Base-by-base conservation (phyloP, 306 rosid genomes). In the Vigna nakashimae region DNA sequence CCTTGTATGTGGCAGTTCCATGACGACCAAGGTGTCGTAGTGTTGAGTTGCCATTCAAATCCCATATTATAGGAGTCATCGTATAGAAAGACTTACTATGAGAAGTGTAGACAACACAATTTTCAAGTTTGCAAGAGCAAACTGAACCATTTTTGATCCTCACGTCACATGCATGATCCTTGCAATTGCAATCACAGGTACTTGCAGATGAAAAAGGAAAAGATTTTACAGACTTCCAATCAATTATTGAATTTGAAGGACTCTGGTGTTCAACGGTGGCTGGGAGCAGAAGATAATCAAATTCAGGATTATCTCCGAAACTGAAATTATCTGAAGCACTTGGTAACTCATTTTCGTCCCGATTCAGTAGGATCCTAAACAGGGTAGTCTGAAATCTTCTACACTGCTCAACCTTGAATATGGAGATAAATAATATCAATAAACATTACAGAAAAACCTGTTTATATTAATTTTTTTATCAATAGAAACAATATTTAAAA, bases 221-320 rank as follows among this genome's bases (percentile, higher is more conserved):
- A 26, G 87, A 89, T 10, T 11, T 17, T 34, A 89, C 80, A 71
- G 79, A 38, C 9, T 46, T 36, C 95, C 91, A 86, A 74, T 90
- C 91, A 65, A 92, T 75, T 32, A 68, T 43, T 14, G 43, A 20
- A 45, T 77, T 52, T 22, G 42, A 32, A 53, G 48, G 53, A 69
- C 79, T 78, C 73, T 38, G 63, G 34, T 78, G 51, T 34, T 5
- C 6, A 20, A 32, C 80, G 38, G 79, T 74, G 70, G 89, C 85
- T n/a, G 97, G 95, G 52, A 92, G 89, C 82, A 92, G 79, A 73
- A 92, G 92, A 84, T 79, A 90, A 77, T 92, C 95, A 40, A 86
- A 71, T 64, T 64, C 84, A 50, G 62, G 65, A 69, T 71, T 65
- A 70, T 79, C 89, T 75, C 82, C 83, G 40, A 65, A 60, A 72